Percentiles rank a stretch among this genome's conserved stretches.
These are phyloP conservation scores for Iberis pinnata DNA, from an alignment of 345 rosid genomes.

Conservation along the genomic window DNA sequence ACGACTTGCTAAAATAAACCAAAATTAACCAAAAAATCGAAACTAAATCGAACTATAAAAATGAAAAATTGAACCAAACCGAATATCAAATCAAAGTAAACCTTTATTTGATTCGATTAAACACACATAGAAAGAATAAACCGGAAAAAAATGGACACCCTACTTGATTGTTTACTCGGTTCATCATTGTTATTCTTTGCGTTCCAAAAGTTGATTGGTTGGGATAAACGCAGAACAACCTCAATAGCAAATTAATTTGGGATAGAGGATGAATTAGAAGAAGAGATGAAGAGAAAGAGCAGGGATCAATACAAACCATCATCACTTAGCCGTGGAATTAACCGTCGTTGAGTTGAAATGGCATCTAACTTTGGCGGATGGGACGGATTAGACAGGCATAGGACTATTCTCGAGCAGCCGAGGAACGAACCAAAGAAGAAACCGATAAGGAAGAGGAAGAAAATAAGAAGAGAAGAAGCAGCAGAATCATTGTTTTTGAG, in stretches of 20 bases:
- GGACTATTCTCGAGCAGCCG: neutral
- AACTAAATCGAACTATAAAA: too few species aligned
- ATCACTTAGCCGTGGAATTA: neutral
- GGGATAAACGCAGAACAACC: conserved; percentile 21
- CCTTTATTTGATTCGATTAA: too few species aligned
- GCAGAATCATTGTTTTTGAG: conserved; percentile 28
- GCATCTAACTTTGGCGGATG: conserved; percentile 33
- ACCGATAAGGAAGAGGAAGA: conserved; percentile 13
- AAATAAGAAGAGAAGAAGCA: conserved; percentile 21
- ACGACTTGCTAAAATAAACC: too few species aligned
- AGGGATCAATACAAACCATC: conserved; percentile 12
- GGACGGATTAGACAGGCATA: conserved; percentile 23
- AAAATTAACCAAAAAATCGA: too few species aligned
- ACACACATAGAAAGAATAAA: too few species aligned
- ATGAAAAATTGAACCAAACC: too few species aligned
- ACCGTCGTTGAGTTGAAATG: conserved; percentile 5
- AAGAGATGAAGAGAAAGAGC: conserved; percentile 11
- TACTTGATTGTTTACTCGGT: too few species aligned
- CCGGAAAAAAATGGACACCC: too few species aligned
- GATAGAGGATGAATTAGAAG: conserved; percentile 1
- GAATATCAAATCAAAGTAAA: too few species aligned
- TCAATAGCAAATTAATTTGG: conserved; percentile 17
- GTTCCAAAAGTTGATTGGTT: conserved; percentile 29
- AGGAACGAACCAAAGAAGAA: conserved; percentile 9
- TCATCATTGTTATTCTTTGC: conserved; percentile 25